Conservation (phyloP, 441 rosid species). For the Corymbia calophylla region DNA sequence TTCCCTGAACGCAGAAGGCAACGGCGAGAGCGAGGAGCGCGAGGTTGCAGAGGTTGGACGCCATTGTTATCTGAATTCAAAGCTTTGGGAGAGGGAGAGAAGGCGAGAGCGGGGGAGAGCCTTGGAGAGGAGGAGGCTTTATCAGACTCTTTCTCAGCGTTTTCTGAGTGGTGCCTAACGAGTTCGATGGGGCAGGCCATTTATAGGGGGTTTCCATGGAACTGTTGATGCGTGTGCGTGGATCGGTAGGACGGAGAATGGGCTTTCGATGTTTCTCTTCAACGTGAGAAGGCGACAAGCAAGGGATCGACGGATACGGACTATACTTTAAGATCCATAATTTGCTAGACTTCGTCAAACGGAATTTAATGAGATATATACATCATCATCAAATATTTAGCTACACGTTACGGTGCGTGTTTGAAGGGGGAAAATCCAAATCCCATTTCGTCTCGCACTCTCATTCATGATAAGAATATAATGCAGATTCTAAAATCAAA, state of each 20-base stretch:
- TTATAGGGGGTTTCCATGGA: background rate
- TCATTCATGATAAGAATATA: background rate
- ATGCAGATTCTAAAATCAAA: background rate
- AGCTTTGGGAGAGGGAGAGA: background rate
- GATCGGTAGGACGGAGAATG: background rate
- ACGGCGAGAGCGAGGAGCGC: conserved; percentile 21
- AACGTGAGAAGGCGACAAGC: background rate
- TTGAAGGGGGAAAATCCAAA: background rate
- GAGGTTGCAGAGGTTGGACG: conserved; percentile 15
- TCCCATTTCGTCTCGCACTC: background rate
- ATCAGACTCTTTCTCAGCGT: background rate
- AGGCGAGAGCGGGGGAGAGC: background rate
- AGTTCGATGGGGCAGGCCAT: background rate
- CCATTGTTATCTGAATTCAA: conserved; percentile 13
- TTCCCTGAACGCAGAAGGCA: conserved; percentile 18
- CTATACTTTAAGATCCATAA: background rate
- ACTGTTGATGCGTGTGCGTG: background rate
- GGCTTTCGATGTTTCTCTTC: background rate
- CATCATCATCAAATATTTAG: background rate
- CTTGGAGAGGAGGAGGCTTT: background rate
- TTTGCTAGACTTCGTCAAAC: background rate
- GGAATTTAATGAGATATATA: background rate
- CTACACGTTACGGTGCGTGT: background rate
- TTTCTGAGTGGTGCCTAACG: background rate
- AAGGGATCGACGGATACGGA: background rate